Base-by-base conservation (phyloP, 805 yeast genomes). In the Saccharomyces jurei region DNA sequence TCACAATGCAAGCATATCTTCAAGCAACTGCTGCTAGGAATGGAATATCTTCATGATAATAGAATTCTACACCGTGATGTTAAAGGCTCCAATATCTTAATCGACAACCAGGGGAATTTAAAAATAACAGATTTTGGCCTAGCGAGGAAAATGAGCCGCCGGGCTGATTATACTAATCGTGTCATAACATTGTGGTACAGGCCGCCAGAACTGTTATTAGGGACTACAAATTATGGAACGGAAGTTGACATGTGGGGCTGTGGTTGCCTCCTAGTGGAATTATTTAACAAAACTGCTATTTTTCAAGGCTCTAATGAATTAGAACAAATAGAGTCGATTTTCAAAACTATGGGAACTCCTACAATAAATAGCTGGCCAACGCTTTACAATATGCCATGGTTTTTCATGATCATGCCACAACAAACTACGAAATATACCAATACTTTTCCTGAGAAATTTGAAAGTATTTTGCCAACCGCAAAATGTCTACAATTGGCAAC, bases 171-270 rank as follows among this genome's bases (percentile, higher is more conserved):
- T 70, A 92, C 99, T 1, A 94, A 94, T 68, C 74, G 99, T 54
- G 98, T 94, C 46, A 94, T 94, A 52, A 94, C 99, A 0, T 74
- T 94, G 41, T 94, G 99, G 99, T 92, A 94, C 69, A 79, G 99
- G 56, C 99, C 99, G 1, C 98, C 98, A 0, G 99, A 92, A 69
- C 77, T 94, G 31, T 73, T 94, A 41, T 71, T 94, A 55, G 99
- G 99, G 0, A 83, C 96, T 0, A 91, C 98, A 0, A 84, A 83
- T 55, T 94, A 94, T 70, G 94, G 91, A 0, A 73, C 89, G 46
- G 96, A 88, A 62, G 94, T 94, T 9, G 99, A 94, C 66, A 83
- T 89, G 60, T 94, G 99, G 99, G 97, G 98, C 0, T 84, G 89
- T 57, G 99, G 99, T 2, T 94, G 98, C 72, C 74, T 94, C 27